Evolutionary conservation across 768 basidiomycete genomes (phyloP).

Genomic region (Tricholoma saponaceum): DNA sequence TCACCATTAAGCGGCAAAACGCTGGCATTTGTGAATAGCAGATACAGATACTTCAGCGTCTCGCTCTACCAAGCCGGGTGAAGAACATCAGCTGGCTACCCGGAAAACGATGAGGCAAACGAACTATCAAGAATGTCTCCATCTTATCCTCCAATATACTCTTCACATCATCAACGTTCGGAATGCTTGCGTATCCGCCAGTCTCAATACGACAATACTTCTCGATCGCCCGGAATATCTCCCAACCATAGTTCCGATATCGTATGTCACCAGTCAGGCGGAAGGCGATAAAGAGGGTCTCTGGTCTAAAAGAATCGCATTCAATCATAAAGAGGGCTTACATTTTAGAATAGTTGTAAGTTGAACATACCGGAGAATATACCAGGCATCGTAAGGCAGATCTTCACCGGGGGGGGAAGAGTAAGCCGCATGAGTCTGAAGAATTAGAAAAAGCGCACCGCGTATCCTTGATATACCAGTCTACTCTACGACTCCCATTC

Average conservation of each 20-base stretch:
- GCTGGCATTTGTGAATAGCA: conserved; percentile 77
- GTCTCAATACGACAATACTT: conserved; percentile 70
- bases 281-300: conserved; percentile 91
- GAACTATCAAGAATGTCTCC: conserved; percentile 92
- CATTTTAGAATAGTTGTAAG: not conserved
- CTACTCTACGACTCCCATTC: conserved; percentile 33
- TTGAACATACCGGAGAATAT: conserved; percentile 69
- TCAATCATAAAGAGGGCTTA: conserved; percentile 6
- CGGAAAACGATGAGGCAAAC: conserved; percentile 18
- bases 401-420: conserved; percentile 20
- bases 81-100: not conserved
- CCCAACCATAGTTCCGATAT: conserved; percentile 86
- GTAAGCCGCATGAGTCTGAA: not conserved
- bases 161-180: conserved; percentile 80
- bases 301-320: conserved; percentile 54
- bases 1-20: conserved; percentile 72
- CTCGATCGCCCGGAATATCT: conserved; percentile 87
- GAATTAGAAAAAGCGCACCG: conserved; percentile 31
- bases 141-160: conserved; percentile 78
- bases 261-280: conserved; percentile 79
- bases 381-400: conserved; percentile 78
- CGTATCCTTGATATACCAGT: conserved; percentile 91
- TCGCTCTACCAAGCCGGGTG: conserved; percentile 59
- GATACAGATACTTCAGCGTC: conserved; percentile 88
- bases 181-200: conserved; percentile 81